Evolutionary conservation across 2,329 filamentous ascomycete species (phyloP), one percentile per base, ranked within the genome.

Genomic region (Trichophyton equinum): DNA sequence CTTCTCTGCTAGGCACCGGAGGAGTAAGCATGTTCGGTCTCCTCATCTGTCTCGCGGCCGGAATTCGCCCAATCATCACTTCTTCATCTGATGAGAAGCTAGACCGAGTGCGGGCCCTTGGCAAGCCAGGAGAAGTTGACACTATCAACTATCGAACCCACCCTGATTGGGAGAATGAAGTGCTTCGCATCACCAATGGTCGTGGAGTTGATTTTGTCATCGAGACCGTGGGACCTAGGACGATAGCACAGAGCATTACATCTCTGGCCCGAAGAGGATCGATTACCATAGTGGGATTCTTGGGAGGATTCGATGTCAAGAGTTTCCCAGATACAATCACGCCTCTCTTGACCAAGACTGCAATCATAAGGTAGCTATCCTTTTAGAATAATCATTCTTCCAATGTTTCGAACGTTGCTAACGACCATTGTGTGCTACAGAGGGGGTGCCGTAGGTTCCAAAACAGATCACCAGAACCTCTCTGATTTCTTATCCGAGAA

Each of bases 341-440:
- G 15, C 40, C 40, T 6, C 40, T 44, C 40, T 44, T 44, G 15
- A 44, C 82, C 5, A 81, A 81, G 68, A 79, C 85, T 0, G 79
- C 87, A 4, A 66, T 86, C 33, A 86, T 86, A 68, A 85, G 85
- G 0, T 83, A 78, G 77, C 64, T 80, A 83, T 63, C 73, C 78
- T 44, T 79, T 75, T 44, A 44, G 40, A 7, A n/a, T n/a, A 44
- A 18, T 8, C 3, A 9, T 20, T 7, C 1, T 18, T 44, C 27
- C 27, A 30, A 30, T 1, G 40, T 44, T 44, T 18, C 38, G 18
- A 44, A 8, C 6, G 8, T 2, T 44, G 15, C 40, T 44, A 44
- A 44, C 15, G n/a, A 18, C 20, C 8, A 20, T 8, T 44, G 6
- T 7, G 27, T 18, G 15, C 7, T n/a, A 4, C 11, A 44, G 40